Evolutionary conservation across 1,284 basidiomycete species (phyloP), one percentile per base, ranked within the genome.

Genomic region (Marasmius tenuissimus): DNA sequence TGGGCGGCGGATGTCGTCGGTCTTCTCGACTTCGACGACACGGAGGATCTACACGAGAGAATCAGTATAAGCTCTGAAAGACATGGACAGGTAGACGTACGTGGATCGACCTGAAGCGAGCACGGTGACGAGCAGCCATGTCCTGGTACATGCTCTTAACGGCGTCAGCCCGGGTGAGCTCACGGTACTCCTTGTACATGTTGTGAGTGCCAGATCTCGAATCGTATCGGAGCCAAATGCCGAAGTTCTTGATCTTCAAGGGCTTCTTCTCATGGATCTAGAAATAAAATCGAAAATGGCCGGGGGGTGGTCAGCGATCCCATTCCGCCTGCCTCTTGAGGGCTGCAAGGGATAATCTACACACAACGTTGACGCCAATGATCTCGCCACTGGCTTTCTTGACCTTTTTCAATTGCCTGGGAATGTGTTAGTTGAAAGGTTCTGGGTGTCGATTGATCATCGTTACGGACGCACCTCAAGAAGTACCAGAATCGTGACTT

Each of bases 401-500:
- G 83, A 97, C 96, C 87, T 99, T 99, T 81, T 98, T 95, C 72
- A 97, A 79, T 81, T 97, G 92, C 76, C 97, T 95, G 65, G 1
- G 61, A 8, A 37, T 1, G 11, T 4, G 42, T 71, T 50, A 67
- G 64, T 60, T 63, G 49, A 45, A n/a, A 22, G 39, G 10, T 11
- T 48, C 10, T 16, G 47, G 27, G 47, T 16, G 40, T 49, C 16
- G 16, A 27, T 6, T 22, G 22, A 33, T 11, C 22, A n/a, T 39
- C 6, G 8, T 38, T 49, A 49, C 34, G 7, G 7, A 68, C 75
- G 69, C 68, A 91, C 90, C 89, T 85, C 69, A 99, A 86, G 88
- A 97, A 99, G 85, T 98, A 99, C 97, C 97, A 99, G 92, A 97
- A 99, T 67, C 97, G 92, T 64, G 94, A 97, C 86, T 99, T 98